Percentiles rank a stretch among this genome's conserved stretches.
Evolutionary conservation across 2,329 filamentous ascomycete genomes (phyloP).

Genomic region (Trichophyton verrucosum): DNA sequence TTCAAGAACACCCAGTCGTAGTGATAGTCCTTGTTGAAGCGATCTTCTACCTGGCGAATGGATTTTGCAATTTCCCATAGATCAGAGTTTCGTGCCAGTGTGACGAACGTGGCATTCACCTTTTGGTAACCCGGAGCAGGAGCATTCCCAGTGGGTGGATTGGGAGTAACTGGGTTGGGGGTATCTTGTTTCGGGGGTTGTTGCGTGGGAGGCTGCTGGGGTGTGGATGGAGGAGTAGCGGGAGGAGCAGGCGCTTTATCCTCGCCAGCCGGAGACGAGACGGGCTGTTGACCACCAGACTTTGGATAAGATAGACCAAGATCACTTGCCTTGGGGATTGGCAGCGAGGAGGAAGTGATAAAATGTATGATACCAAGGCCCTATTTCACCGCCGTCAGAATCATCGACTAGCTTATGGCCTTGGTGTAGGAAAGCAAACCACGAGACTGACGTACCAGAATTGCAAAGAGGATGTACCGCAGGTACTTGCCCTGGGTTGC

Average conservation of each 20-base stretch:
- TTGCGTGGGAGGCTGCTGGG: neutral
- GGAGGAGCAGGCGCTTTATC: neutral
- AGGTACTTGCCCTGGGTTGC: constrained; percentile 28
- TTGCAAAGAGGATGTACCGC: constrained; percentile 61
- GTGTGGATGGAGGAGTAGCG: neutral
- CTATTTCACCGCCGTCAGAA: constrained; percentile 18
- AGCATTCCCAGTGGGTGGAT: constrained; percentile 36
- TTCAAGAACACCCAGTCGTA: constrained; percentile 99
- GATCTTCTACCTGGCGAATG: constrained; percentile 92
- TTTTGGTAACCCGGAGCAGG: constrained; percentile 37
- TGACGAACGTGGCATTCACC: constrained; percentile 96
- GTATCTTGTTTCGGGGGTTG: neutral
- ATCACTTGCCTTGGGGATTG: constrained; percentile 15
- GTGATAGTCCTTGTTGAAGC: constrained; percentile 92
- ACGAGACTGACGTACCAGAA: constrained; percentile 50
- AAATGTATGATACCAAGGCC: constrained; percentile 64
- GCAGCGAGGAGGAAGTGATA: constrained; percentile 50
- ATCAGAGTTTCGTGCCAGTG: constrained; percentile 82
- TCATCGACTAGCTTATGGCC: neutral
- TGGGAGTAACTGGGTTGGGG: constrained; percentile 15
- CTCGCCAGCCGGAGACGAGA: neutral
- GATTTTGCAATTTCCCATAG: constrained; percentile 95
- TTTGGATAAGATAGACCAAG: constrained; percentile 4
- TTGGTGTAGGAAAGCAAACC: neutral
- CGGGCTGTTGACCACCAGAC: constrained; percentile 1